A percentile compares a stretch with the other conserved stretches of the same genome.
These are phyloP conservation scores for Hamamelis virginiana DNA, from an alignment of 164 flowering plant genomes.

Conservation along the genomic window DNA sequence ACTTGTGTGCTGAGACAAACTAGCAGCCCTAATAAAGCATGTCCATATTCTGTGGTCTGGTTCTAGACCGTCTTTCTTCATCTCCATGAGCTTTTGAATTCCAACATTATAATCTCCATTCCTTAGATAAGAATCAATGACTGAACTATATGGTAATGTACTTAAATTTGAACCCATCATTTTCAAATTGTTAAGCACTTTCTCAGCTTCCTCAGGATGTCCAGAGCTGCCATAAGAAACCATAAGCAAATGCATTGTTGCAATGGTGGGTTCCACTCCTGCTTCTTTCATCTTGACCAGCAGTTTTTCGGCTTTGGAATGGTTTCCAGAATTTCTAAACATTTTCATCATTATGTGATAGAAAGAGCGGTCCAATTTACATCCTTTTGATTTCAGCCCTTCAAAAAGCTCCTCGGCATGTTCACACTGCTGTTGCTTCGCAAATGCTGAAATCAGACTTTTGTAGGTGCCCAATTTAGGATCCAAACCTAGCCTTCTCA, in stretches of 20 bases:
- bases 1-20: conserved; percentile 49
- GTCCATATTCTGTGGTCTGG: conserved; percentile 97
- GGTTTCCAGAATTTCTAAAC: conserved; percentile 62
- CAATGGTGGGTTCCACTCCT: conserved; percentile 75
- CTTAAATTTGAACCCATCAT: conserved; percentile 37
- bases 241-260: conserved; percentile 98
- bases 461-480: conserved; percentile 81
- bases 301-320: conserved; percentile 70
- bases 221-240: conserved; percentile 86
- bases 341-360: conserved; percentile 96
- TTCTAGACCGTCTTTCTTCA: conserved; percentile 73
- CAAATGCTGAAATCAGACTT: conserved; percentile 81
- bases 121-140: conserved; percentile 85
- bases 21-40: conserved; percentile 87
- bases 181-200: conserved; percentile 66
- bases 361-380: conserved; percentile 75
- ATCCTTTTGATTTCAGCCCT: conserved; percentile 51
- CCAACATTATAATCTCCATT: conserved; percentile 66
- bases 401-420: conserved; percentile 83
- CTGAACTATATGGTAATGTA: conserved; percentile 79
- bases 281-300: conserved; percentile 71
- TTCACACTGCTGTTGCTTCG: conserved; percentile 58
- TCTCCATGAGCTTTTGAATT: conserved; percentile 69
- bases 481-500: conserved; percentile 60
- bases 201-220: conserved; percentile 80